Conservation (phyloP, 2,329 filamentous ascomycete species). For the Exophiala mesophila region DNA sequence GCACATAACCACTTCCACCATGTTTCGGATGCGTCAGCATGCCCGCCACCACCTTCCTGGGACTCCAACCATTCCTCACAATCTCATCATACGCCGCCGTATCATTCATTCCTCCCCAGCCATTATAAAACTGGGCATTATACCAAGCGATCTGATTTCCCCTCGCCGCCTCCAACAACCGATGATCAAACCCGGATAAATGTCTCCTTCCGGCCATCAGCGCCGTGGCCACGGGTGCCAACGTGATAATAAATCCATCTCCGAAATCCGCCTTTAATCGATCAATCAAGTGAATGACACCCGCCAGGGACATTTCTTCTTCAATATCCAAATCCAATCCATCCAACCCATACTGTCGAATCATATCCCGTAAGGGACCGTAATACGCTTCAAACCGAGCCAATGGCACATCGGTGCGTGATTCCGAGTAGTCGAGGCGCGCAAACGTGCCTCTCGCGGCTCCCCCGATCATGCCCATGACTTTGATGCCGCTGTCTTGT, state of each 20-base stretch:
- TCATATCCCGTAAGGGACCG: slow-evolving; percentile 58
- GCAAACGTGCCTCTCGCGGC: slow-evolving; percentile 71
- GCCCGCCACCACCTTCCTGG: slow-evolving; percentile 71
- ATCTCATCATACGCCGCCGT: slow-evolving; percentile 41
- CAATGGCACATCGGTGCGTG: slow-evolving; percentile 30
- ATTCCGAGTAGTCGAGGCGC: slow-evolving; percentile 51
- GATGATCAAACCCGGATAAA: slow-evolving; percentile 78
- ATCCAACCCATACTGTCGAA: slow-evolving; percentile 58
- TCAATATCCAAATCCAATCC: slow-evolving; percentile 77
- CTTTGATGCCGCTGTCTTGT: slow-evolving; percentile 68
- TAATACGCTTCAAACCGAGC: slow-evolving; percentile 70
- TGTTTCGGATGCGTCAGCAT: slow-evolving; percentile 74
- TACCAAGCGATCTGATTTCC: slow-evolving; percentile 73
- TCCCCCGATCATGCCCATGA: slow-evolving; percentile 83
- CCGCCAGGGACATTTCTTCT: slow-evolving; percentile 64
- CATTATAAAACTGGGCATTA: slow-evolving; percentile 90
- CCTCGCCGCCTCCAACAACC: slow-evolving; percentile 63
- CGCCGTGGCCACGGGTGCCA: slow-evolving; percentile 77
- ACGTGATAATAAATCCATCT: slow-evolving; percentile 57
- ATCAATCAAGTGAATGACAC: slow-evolving; percentile 63
- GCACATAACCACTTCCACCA: slow-evolving; percentile 60
- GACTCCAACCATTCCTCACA: slow-evolving; percentile 59
- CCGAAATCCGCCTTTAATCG: slow-evolving; percentile 52
- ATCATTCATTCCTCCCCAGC: slow-evolving; percentile 67
- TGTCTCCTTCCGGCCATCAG: slow-evolving; percentile 55